Evolutionary conservation across 129 eudicot species (phyloP).

Genomic region (Flaveria brownii): DNA sequence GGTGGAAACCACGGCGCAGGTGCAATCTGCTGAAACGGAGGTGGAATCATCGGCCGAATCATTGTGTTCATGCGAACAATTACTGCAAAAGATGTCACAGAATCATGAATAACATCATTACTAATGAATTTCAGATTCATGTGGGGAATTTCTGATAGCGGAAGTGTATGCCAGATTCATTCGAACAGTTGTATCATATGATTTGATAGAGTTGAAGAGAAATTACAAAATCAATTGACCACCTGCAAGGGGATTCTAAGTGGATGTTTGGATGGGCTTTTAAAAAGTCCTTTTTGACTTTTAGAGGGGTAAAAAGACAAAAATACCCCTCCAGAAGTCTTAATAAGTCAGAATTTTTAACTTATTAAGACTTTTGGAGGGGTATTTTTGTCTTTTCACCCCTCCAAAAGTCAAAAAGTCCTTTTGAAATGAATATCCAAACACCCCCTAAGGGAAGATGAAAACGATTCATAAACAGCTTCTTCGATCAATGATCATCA

Average conservation of each 20-base stretch:
- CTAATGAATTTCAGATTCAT: not conserved
- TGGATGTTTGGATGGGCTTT: too few relatives aligned
- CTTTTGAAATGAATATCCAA: too few relatives aligned
- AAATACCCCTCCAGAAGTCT: too few relatives aligned
- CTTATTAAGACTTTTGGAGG: too few relatives aligned
- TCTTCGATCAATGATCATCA: not conserved
- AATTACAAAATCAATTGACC: not conserved
- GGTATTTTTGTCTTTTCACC: too few relatives aligned
- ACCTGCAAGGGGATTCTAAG: not conserved
- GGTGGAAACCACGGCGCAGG: constrained; percentile 59
- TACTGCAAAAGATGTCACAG: constrained; percentile 17
- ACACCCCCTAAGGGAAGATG: not conserved
- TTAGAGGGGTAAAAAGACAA: too few relatives aligned
- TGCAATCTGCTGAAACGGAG: constrained; percentile 35
- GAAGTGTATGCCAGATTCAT: not conserved
- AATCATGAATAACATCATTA: not conserved
- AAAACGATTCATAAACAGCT: not conserved
- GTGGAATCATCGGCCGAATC: constrained; percentile 46
- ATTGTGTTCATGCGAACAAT: constrained; percentile 31
- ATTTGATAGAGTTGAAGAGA: not conserved
- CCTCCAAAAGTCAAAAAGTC: too few relatives aligned
- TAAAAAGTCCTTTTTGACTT: too few relatives aligned
- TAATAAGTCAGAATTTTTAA: too few relatives aligned
- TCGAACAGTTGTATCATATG: not conserved
- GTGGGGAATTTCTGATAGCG: not conserved